Conservation (phyloP, 192 early-diverging fungal genomes). For the Umbelopsis sp. region DNA sequence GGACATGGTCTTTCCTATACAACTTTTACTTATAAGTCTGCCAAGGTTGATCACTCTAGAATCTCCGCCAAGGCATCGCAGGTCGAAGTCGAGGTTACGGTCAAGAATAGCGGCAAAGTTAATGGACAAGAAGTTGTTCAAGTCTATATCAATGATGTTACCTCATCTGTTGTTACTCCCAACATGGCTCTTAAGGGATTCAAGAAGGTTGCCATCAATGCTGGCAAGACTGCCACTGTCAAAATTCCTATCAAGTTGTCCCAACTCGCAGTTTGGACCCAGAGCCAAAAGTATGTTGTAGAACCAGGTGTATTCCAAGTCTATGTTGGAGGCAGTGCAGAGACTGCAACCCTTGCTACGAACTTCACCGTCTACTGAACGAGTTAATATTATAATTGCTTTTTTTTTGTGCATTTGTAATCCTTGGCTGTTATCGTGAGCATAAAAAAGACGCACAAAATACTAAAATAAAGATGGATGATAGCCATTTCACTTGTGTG, state of each 20-base stretch:
- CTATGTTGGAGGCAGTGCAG: constrained; percentile 9
- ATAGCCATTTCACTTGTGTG: too few species aligned
- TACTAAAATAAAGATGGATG: too few species aligned
- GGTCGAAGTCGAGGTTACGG: neutral
- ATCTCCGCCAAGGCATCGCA: neutral
- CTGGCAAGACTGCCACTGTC: constrained; percentile 19
- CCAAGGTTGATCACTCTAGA: neutral
- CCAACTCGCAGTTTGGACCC: constrained; percentile 14
- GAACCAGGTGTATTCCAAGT: constrained; percentile 16
- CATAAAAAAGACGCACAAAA: too few species aligned
- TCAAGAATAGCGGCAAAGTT: constrained; percentile 8
- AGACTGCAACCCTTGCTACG: neutral
- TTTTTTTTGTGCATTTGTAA: too few species aligned
- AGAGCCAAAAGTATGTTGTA: neutral
- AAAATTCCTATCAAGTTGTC: constrained; percentile 6
- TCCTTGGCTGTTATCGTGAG: too few species aligned
- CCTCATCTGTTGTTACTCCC: constrained; percentile 20
- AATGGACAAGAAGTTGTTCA: constrained; percentile 18
- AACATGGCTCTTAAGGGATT: constrained; percentile 7
- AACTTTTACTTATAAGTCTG: neutral
- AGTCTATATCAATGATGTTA: constrained; percentile 19
- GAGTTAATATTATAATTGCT: neutral
- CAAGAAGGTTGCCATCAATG: constrained; percentile 15
- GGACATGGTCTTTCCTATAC: constrained; percentile 23
- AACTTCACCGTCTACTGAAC: neutral